Evolutionary conservation across 495 filamentous ascomycete species (phyloP).

Genomic region (Penicillium riverlandense): DNA sequence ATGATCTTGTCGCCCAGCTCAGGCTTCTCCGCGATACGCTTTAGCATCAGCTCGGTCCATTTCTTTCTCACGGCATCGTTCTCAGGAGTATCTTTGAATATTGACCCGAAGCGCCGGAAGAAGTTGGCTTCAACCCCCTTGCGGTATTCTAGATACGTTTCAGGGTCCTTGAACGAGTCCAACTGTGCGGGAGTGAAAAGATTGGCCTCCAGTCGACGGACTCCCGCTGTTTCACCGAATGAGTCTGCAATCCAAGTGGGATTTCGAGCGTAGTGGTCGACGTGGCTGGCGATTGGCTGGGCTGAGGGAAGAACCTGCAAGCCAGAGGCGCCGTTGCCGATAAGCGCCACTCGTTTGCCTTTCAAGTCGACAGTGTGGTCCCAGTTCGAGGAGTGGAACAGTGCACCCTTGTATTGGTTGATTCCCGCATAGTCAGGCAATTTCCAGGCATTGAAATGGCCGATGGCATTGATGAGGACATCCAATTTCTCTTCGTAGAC

Average conservation of each 20-base stretch:
- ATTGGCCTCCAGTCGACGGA: constrained; percentile 38
- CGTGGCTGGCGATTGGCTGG: constrained; percentile 50
- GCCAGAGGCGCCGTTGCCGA: constrained; percentile 53
- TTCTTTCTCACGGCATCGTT: constrained; percentile 40
- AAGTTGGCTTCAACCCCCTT: constrained; percentile 47
- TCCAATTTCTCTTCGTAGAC: constrained; percentile 48
- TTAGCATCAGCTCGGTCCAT: constrained; percentile 45
- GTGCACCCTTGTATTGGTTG: constrained; percentile 35
- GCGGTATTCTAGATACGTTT: constrained; percentile 43
- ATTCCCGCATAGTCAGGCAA: constrained; percentile 47
- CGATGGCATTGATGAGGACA: constrained; percentile 53
- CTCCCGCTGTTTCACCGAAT: constrained; percentile 25
- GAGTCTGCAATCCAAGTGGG: constrained; percentile 64
- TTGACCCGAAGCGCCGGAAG: constrained; percentile 47
- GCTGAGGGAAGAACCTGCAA: constrained; percentile 49
- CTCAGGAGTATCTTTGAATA: constrained; percentile 47
- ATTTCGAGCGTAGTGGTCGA: constrained; percentile 59
- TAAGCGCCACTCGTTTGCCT: constrained; percentile 52
- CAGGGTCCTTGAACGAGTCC: constrained; percentile 40
- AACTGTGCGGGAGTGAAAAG: constrained; percentile 43
- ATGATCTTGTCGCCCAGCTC: constrained; percentile 48
- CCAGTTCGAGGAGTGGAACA: constrained; percentile 52
- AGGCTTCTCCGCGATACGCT: constrained; percentile 45
- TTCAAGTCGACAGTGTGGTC: constrained; percentile 37
- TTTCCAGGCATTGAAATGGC: constrained; percentile 49